phyloP scores from a whole-genome alignment of 352 stramenopile genomes.

The Globisporangium barbulae region DNA sequence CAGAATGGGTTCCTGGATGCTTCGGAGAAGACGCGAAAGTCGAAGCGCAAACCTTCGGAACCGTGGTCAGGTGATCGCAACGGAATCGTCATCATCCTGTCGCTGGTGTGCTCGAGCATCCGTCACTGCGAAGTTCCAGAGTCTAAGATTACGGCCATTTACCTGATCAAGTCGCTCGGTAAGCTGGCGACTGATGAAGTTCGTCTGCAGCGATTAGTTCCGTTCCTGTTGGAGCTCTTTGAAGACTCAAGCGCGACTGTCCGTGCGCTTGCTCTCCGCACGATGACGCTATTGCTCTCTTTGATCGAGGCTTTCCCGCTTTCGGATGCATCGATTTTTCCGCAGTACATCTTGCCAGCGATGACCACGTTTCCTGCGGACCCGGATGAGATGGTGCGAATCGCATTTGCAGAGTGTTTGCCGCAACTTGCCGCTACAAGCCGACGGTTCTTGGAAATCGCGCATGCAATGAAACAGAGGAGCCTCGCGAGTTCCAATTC shows the following conservation, averaged over 20 bases:
- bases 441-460: constrained; percentile 93
- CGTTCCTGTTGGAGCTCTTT: constrained; percentile 91
- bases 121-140: constrained; percentile 83
- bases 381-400: constrained; percentile 90
- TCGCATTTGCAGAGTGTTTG: constrained; percentile 94
- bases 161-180: constrained; percentile 89
- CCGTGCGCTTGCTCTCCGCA: constrained; percentile 86
- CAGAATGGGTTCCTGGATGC: constrained; percentile 1
- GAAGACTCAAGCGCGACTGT: constrained; percentile 91
- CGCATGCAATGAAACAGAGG: constrained; percentile 83
- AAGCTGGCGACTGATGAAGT: constrained; percentile 92
- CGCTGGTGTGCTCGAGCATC: constrained; percentile 79
- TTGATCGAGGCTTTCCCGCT: constrained; percentile 91
- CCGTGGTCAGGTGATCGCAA: constrained; percentile 62
- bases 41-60: constrained; percentile 8
- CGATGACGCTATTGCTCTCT: constrained; percentile 87
- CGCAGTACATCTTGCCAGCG: constrained; percentile 95
- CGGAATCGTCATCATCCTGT: constrained; percentile 85
- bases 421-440: constrained; percentile 91
- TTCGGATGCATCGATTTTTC: constrained; percentile 95
- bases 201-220: constrained; percentile 93
- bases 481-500: constrained; percentile 41
- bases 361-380: constrained; percentile 90
- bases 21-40: constrained; percentile 17
- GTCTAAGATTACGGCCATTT: constrained; percentile 88